These are phyloP conservation scores for Solanum pimpinellifolium DNA, from an alignment of 257 asterid genomes.

Conservation along the genomic window DNA sequence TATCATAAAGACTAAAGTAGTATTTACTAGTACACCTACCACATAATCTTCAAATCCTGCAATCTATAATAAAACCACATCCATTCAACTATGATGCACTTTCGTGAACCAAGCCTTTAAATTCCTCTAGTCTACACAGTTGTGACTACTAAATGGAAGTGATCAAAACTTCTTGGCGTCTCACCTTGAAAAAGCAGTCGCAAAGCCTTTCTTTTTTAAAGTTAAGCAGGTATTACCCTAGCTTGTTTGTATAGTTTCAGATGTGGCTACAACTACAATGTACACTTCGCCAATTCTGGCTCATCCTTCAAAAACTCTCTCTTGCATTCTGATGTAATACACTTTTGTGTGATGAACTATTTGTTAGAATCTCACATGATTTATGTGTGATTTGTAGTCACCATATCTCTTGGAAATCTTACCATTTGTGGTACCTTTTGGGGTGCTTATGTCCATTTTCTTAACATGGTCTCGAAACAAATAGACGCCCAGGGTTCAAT, in stretches of 20 bases:
- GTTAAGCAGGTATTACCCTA: neutral
- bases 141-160: neutral
- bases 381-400: neutral
- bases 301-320: neutral
- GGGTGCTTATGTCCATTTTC: neutral
- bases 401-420: neutral
- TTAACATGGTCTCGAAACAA: neutral
- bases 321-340: neutral
- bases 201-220: neutral
- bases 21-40: neutral
- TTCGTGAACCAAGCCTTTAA: neutral
- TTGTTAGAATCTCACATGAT: neutral
- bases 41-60: neutral
- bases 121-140: neutral
- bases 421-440: neutral
- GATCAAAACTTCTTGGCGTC: neutral
- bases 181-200: neutral
- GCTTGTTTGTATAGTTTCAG: neutral
- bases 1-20: neutral
- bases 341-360: neutral
- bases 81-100: neutral
- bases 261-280: neutral
- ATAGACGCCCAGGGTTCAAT: neutral
- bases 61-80: neutral
- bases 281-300: neutral